Evolutionary conservation across 192 early-diverging fungal genomes (phyloP).

Genomic region (Podila horticola): DNA sequence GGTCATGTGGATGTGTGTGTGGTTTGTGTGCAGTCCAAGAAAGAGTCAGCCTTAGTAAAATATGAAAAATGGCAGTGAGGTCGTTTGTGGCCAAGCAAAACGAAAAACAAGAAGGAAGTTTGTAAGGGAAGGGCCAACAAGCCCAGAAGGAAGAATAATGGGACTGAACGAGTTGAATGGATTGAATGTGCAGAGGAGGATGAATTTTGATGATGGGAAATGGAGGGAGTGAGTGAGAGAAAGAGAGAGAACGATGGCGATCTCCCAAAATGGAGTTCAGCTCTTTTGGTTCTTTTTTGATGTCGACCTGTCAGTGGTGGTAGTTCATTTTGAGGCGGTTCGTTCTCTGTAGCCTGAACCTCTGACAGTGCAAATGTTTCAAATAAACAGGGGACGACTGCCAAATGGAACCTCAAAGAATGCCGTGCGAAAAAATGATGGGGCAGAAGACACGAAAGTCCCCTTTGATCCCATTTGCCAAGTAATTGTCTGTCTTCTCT

Average conservation of each 20-base stretch:
- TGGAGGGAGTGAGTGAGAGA: neutral
- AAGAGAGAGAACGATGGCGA: neutral
- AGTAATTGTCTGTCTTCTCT: too few species aligned
- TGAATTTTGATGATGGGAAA: neutral
- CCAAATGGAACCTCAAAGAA: neutral
- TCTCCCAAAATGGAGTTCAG: neutral
- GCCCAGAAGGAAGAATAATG: neutral
- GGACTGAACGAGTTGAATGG: neutral
- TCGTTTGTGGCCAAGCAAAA: too few species aligned
- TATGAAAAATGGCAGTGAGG: too few species aligned
- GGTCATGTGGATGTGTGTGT: constrained; percentile 18
- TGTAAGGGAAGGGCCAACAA: constrained; percentile 4
- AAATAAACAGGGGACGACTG: neutral
- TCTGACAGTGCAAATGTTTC: neutral
- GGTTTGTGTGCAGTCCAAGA: neutral
- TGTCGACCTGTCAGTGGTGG: neutral
- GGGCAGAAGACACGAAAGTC: too few species aligned
- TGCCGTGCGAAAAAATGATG: too few species aligned
- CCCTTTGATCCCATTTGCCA: too few species aligned
- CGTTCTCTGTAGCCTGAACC: too few species aligned
- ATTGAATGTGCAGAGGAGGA: neutral
- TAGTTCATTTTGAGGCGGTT: neutral
- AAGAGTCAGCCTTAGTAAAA: neutral
- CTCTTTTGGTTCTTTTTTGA: neutral
- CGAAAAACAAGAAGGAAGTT: neutral